Conservation (phyloP, 352 stramenopile species). For the Phytophthora sp. region DNA sequence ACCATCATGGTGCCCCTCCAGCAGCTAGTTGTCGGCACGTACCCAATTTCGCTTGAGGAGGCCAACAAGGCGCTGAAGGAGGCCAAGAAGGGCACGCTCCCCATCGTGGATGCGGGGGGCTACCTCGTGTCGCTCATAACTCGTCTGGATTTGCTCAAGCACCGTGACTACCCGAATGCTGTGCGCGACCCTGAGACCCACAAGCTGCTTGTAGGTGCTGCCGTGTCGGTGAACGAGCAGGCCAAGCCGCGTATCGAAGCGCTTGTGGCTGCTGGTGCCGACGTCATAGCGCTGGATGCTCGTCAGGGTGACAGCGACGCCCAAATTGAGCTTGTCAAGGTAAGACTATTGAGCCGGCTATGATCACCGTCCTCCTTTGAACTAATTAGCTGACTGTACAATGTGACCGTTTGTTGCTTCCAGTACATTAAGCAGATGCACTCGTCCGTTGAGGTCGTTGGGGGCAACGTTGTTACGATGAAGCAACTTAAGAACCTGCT, state of each 20-base stretch:
- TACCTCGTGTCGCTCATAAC: conserved; percentile 98
- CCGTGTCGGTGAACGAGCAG: conserved; percentile 95
- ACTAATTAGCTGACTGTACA: not conserved
- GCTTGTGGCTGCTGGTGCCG: conserved; percentile 93
- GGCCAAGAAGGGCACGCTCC: conserved; percentile 98
- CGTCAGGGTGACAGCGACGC: conserved; percentile 96
- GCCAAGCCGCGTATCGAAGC: conserved; percentile 90
- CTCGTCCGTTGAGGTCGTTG: conserved; percentile 94
- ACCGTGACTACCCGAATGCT: conserved; percentile 94
- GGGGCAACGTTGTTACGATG: conserved; percentile 98
- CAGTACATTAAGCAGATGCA: conserved; percentile 94
- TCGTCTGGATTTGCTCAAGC: conserved; percentile 96
- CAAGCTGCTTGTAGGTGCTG: conserved; percentile 95
- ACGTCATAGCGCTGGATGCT: conserved; percentile 98
- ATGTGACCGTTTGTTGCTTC: not conserved
- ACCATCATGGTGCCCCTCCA: conserved; percentile 81
- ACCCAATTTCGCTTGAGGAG: conserved; percentile 93
- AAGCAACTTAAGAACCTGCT: conserved; percentile 96
- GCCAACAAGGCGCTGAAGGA: conserved; percentile 97
- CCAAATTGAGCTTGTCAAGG: conserved; percentile 75
- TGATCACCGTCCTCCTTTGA: not conserved
- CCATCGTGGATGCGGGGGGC: conserved; percentile 96
- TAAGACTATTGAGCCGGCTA: not conserved
- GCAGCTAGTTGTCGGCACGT: conserved; percentile 90
- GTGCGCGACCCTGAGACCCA: conserved; percentile 94